These are phyloP conservation scores for Calonectria pteridis DNA, from an alignment of 2,329 filamentous ascomycete genomes.

Conservation along the genomic window DNA sequence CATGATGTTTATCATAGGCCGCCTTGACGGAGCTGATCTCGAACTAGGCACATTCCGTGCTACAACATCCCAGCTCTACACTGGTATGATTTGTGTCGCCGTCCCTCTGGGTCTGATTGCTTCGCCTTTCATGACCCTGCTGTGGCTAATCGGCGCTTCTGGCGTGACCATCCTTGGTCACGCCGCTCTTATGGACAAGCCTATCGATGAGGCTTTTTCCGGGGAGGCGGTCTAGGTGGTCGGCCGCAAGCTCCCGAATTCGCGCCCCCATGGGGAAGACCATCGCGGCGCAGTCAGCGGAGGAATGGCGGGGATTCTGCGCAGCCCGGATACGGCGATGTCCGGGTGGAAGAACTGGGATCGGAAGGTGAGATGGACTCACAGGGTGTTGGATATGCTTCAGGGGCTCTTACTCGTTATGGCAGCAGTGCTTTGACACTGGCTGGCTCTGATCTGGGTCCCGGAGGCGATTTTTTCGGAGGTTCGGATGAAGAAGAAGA, in stretches of 20 bases:
- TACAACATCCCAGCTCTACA: slow-evolving; percentile 94
- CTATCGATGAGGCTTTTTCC: slow-evolving; percentile 99
- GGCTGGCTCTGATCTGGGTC: slow-evolving; percentile 69
- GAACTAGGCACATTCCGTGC: slow-evolving; percentile 86
- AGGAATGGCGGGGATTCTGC: slow-evolving; percentile 64
- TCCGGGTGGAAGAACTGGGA: slow-evolving; percentile 75
- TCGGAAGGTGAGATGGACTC: slow-evolving; percentile 68
- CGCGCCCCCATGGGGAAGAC: slow-evolving; percentile 99
- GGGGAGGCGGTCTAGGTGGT: slow-evolving; percentile 99
- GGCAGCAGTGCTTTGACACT: slow-evolving; percentile 71
- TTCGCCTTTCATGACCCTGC: slow-evolving; percentile 84
- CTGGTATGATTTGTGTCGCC: slow-evolving; percentile 83
- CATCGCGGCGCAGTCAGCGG: slow-evolving; percentile 88
- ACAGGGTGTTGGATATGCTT: slow-evolving; percentile 65
- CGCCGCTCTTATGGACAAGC: slow-evolving; percentile 96
- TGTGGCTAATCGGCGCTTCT: slow-evolving; percentile 97
- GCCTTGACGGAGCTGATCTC: slow-evolving; percentile 88
- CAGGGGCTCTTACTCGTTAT: slow-evolving; percentile 62
- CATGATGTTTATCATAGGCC: slow-evolving; percentile 92
- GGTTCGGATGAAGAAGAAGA: slow-evolving; percentile 49
- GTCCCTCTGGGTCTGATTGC: slow-evolving; percentile 88
- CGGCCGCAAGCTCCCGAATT: slow-evolving; percentile 98
- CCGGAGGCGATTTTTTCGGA: slow-evolving; percentile 49
- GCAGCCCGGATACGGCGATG: slow-evolving; percentile 50
- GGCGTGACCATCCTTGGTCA: slow-evolving; percentile 95